These are phyloP conservation scores for Ceratobasidium sp. DNA, from an alignment of 1,284 basidiomycete genomes.

Conservation along the genomic window DNA sequence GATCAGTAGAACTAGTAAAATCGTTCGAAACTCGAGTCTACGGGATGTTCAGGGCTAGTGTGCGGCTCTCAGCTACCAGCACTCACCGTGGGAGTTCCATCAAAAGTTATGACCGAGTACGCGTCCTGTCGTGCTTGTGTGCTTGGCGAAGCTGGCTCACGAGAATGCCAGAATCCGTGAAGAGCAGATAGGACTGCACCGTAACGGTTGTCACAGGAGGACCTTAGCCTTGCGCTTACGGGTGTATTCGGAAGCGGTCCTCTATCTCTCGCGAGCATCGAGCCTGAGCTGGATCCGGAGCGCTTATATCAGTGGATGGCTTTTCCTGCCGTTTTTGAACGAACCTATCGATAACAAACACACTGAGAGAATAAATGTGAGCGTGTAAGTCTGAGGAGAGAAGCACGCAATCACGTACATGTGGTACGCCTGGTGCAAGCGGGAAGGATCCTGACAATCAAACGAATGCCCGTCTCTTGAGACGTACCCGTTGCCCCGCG, in stretches of 20 bases:
- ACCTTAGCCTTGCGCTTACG: slow-evolving; percentile 59
- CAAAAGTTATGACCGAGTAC: slow-evolving; percentile 70
- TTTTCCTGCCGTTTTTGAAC: slow-evolving; percentile 54
- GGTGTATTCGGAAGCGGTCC: slow-evolving; percentile 65
- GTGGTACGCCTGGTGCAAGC: slow-evolving; percentile 67
- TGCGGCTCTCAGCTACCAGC: background rate
- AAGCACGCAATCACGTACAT: slow-evolving; percentile 57
- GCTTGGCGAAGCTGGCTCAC: slow-evolving; percentile 58
- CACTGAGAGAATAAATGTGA: slow-evolving; percentile 55
- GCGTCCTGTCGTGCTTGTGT: slow-evolving; percentile 62
- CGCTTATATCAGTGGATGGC: background rate
- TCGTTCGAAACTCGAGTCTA: slow-evolving; percentile 61
- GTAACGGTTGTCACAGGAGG: slow-evolving; percentile 64
- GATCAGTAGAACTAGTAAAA: slow-evolving; percentile 64
- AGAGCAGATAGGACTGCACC: slow-evolving; percentile 71
- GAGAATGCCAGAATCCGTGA: slow-evolving; percentile 68
- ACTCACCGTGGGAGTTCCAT: slow-evolving; percentile 54
- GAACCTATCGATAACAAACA: slow-evolving; percentile 64
- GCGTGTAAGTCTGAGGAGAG: background rate
- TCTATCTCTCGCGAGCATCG: slow-evolving; percentile 63
- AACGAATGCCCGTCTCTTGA: slow-evolving; percentile 71
- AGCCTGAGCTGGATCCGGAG: slow-evolving; percentile 62
- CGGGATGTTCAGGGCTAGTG: background rate
- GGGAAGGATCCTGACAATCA: slow-evolving; percentile 67
- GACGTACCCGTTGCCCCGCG: slow-evolving; percentile 62